Conservation (phyloP, 805 yeast genomes). For the Tetrapisispora namnaoensis region DNA sequence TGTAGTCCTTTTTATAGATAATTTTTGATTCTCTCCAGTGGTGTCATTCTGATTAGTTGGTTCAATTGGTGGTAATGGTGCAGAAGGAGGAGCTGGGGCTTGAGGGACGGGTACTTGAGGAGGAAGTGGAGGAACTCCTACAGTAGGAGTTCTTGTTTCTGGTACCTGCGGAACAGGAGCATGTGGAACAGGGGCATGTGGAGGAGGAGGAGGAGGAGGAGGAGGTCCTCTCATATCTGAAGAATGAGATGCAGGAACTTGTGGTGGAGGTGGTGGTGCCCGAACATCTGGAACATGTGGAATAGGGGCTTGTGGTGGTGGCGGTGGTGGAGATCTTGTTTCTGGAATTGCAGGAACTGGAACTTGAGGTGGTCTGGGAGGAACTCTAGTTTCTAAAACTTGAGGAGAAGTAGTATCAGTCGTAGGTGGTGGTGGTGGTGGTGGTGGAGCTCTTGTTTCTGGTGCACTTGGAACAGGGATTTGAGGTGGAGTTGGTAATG, state of each 20-base stretch:
- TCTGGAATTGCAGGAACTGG: constrained; percentile 7
- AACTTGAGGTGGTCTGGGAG: constrained; percentile 5
- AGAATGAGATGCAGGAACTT: background rate
- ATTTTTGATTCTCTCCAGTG: background rate
- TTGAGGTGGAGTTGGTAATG: background rate
- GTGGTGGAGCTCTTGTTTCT: constrained; percentile 4
- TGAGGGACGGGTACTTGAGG: background rate
- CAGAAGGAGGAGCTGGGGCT: background rate
- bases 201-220: constrained; percentile 3
- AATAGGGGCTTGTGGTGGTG: background rate
- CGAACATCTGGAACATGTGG: background rate
- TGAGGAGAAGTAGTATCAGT: background rate
- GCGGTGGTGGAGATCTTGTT: constrained; percentile 1
- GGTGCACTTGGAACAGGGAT: constrained; percentile 4
- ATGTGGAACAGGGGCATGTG: background rate
- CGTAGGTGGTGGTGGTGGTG: constrained; percentile 4
- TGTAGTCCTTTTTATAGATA: background rate
- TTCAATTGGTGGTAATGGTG: constrained; percentile 7
- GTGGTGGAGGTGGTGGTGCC: constrained; percentile 3
- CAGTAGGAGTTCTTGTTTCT: background rate
- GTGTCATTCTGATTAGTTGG: constrained; percentile 5
- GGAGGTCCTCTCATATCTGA: background rate
- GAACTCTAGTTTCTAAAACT: constrained; percentile 7
- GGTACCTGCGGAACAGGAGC: constrained; percentile 1
- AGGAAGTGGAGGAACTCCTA: constrained; percentile 5